Conservation (phyloP, 768 basidiomycete species). For the Russula compacta region DNA sequence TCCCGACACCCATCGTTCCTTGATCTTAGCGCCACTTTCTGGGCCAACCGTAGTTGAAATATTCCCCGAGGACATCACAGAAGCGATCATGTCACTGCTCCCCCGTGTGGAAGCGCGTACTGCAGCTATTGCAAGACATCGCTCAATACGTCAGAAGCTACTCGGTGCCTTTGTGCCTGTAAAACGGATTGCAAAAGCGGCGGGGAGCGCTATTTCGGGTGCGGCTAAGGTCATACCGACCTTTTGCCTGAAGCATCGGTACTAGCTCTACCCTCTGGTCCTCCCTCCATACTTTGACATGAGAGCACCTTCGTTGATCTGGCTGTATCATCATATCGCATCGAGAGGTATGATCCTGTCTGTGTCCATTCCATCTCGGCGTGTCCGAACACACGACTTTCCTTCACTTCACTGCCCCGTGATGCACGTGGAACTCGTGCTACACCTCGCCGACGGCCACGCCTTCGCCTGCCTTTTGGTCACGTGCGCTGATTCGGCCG, state of each 20-base stretch:
- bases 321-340: constrained; percentile 5
- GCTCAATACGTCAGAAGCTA: neutral
- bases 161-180: neutral
- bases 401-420: constrained; percentile 11
- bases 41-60: neutral
- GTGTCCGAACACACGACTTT: constrained; percentile 8
- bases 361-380: constrained; percentile 15
- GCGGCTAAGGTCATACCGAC: constrained; percentile 4
- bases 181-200: constrained; percentile 10
- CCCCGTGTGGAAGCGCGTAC: constrained; percentile 14
- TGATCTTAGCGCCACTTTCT: neutral
- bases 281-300: neutral
- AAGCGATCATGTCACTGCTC: constrained; percentile 16
- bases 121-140: constrained; percentile 3
- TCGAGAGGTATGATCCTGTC: constrained; percentile 12
- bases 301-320: neutral
- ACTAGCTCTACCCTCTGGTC: neutral
- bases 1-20: neutral
- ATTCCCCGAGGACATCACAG: constrained; percentile 18
- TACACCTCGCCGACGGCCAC: constrained; percentile 10
- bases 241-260: constrained; percentile 8
- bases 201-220: constrained; percentile 11
- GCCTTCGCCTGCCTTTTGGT: constrained; percentile 15
- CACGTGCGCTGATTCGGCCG: constrained; percentile 10
- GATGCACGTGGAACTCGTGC: constrained; percentile 15